A percentile compares a stretch with the other conserved stretches of the same genome.
Conservation (phyloP, 768 basidiomycete species). For the Leccinum ochraceum region DNA sequence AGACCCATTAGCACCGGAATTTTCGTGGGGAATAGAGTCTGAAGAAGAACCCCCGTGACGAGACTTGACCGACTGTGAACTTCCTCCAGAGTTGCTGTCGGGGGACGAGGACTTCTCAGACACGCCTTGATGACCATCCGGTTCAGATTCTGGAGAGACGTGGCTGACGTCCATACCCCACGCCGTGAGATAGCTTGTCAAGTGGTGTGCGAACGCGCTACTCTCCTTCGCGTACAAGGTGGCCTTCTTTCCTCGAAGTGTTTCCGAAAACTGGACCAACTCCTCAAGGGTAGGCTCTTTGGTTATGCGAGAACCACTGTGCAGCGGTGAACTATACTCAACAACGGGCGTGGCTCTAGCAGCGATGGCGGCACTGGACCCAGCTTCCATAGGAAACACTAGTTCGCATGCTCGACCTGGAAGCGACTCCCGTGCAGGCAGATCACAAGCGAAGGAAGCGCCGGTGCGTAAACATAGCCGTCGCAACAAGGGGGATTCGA, state of each 20-base stretch:
- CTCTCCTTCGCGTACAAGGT: slow-evolving; percentile 83
- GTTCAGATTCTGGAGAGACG: slow-evolving; percentile 59
- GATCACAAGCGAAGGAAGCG: slow-evolving; percentile 41
- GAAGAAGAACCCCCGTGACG: slow-evolving; percentile 23
- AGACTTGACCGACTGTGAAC: slow-evolving; percentile 16
- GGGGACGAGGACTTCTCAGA: slow-evolving; percentile 18
- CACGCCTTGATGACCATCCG: slow-evolving; percentile 38
- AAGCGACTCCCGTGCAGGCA: slow-evolving; percentile 42
- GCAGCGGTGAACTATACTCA: slow-evolving; percentile 51
- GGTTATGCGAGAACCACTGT: slow-evolving; percentile 50
- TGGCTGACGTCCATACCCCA: slow-evolving; percentile 97
- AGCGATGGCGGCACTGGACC: slow-evolving; percentile 47
- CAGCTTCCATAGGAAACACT: slow-evolving; percentile 60
- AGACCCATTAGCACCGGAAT: slow-evolving; percentile 21
- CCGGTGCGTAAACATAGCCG: slow-evolving; percentile 61
- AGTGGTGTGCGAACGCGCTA: slow-evolving; percentile 87
- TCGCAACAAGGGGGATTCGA: slow-evolving; percentile 56
- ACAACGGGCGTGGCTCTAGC: slow-evolving; percentile 40
- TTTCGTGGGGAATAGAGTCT: slow-evolving; percentile 25
- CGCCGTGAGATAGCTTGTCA: slow-evolving; percentile 88
- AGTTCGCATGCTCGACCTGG: slow-evolving; percentile 67
- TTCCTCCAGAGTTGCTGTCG: slow-evolving; percentile 6
- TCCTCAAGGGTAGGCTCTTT: slow-evolving; percentile 81
- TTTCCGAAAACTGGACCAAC: slow-evolving; percentile 76
- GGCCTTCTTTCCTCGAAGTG: slow-evolving; percentile 79